A percentile compares a stretch with the other conserved stretches of the same genome.
These are phyloP conservation scores for Ustilago hordei DNA, from an alignment of 1,284 basidiomycete species.

Conservation along the genomic window DNA sequence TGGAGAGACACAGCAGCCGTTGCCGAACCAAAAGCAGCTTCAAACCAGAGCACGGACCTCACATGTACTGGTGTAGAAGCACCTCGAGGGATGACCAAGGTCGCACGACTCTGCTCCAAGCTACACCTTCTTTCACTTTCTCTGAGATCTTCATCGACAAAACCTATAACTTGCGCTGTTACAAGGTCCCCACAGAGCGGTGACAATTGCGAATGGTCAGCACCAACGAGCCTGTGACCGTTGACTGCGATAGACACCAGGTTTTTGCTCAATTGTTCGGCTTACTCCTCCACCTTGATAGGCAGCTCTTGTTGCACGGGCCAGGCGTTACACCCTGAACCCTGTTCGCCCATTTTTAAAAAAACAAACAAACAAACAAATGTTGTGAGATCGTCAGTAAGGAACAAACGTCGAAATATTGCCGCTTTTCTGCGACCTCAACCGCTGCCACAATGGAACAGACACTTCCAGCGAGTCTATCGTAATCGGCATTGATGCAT, in stretches of 20 bases:
- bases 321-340: constrained; percentile 1
- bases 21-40: not conserved
- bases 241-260: not conserved
- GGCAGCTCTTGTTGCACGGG: not conserved
- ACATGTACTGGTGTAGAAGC: not conserved
- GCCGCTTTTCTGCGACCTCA: no score
- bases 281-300: not conserved
- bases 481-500: no score
- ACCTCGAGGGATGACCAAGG: not conserved
- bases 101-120: constrained; percentile 3
- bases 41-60: constrained; percentile 3
- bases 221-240: not conserved
- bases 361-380: no score
- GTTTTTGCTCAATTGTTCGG: not conserved
- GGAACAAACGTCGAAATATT: no score
- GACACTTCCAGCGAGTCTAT: no score
- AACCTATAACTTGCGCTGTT: not conserved
- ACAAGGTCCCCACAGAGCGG: not conserved
- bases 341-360: not conserved
- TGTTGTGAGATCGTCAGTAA: not conserved
- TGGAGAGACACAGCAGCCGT: not conserved
- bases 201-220: not conserved
- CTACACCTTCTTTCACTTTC: not conserved
- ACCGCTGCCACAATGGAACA: no score
- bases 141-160: not conserved